Percentiles rank a stretch among this genome's conserved stretches.
These are phyloP conservation scores for Heritiera fomes DNA, from an alignment of 345 rosid genomes.

Conservation along the genomic window DNA sequence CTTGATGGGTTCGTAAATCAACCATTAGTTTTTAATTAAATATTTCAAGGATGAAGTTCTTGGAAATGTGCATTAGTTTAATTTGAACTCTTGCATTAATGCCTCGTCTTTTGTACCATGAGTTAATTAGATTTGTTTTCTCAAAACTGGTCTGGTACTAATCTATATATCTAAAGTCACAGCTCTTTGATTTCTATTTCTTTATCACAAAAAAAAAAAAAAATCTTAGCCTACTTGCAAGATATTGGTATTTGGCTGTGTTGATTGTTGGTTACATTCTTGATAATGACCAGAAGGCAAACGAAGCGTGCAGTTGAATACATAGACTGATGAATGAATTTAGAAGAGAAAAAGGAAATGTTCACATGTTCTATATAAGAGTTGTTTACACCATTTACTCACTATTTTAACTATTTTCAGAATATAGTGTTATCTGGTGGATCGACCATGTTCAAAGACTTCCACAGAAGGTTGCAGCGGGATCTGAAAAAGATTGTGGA, in stretches of 20 bases:
- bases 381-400: background rate
- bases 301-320: background rate
- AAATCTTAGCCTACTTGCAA: background rate
- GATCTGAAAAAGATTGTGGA: constrained; percentile 96
- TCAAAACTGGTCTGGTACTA: background rate
- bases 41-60: background rate
- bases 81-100: background rate
- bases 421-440: constrained; percentile 98
- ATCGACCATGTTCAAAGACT: constrained; percentile 98
- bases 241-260: background rate
- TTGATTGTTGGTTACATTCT: background rate
- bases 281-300: background rate
- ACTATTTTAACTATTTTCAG: constrained; percentile 42
- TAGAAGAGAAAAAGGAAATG: background rate
- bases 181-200: background rate
- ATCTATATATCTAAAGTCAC: background rate
- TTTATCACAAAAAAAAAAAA: background rate
- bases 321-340: background rate
- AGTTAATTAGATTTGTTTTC: background rate
- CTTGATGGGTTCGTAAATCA: background rate
- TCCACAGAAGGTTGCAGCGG: constrained; percentile 93
- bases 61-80: background rate
- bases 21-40: constrained; percentile 1
- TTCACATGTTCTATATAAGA: background rate
- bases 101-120: background rate